Conservation (phyloP, 2,329 filamentous ascomycete genomes). For the Sordariomycetes sp. region DNA sequence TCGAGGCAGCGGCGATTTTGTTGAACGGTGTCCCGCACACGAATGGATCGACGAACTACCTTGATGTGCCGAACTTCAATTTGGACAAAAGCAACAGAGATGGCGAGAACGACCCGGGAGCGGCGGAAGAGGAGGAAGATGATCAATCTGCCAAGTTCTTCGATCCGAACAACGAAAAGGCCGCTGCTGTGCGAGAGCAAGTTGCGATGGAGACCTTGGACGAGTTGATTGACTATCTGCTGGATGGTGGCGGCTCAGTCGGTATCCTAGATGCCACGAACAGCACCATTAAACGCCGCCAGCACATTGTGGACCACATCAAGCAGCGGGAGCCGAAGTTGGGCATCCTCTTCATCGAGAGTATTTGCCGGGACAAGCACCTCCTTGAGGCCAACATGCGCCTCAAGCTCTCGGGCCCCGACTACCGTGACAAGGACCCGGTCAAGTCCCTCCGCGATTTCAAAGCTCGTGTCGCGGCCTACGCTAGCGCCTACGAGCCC, state of each 20-base stretch:
- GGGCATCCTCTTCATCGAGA: constrained; percentile 92
- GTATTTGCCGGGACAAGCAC: constrained; percentile 76
- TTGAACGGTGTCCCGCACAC: constrained; percentile 41
- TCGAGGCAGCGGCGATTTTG: constrained; percentile 47
- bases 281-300: constrained; percentile 79
- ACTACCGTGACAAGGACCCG: constrained; percentile 93
- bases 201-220: constrained; percentile 88
- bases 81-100: constrained; percentile 15
- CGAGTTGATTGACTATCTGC: constrained; percentile 82
- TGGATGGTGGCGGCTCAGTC: constrained; percentile 74
- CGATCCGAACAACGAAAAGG: constrained; percentile 77
- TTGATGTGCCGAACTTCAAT: constrained; percentile 28
- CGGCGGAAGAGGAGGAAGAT: constrained; percentile 26
- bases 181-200: constrained; percentile 77
- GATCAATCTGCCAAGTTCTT: constrained; percentile 94
- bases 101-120: constrained; percentile 20
- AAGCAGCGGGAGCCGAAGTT: constrained; percentile 75
- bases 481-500: constrained; percentile 89
- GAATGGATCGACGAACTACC: constrained; percentile 12
- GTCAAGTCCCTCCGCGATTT: constrained; percentile 79
- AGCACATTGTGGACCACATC: constrained; percentile 76
- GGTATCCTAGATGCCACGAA: constrained; percentile 97
- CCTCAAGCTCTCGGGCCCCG: constrained; percentile 86
- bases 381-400: constrained; percentile 95
- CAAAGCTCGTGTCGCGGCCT: constrained; percentile 82